Evolutionary conservation across 768 basidiomycete species (phyloP).

Genomic region (Agaricus blazei): DNA sequence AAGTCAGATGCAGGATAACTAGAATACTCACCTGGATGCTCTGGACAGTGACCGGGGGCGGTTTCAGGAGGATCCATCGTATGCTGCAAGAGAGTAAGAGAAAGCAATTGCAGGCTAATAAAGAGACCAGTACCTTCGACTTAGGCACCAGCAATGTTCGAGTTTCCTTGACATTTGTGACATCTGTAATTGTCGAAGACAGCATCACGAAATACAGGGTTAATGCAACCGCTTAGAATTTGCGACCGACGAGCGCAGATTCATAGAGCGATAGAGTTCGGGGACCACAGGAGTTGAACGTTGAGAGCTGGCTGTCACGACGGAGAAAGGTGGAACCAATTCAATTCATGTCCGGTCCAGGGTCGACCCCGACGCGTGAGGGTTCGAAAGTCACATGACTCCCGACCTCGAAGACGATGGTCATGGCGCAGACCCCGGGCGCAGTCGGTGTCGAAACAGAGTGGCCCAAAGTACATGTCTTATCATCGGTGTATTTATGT

Average conservation of each 20-base stretch:
- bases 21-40: not conserved
- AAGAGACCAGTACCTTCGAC: not conserved
- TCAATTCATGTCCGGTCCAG: not conserved
- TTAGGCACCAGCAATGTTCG: not conserved
- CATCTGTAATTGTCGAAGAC: not conserved
- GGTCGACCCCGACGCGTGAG: too few species aligned
- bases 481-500: too few species aligned
- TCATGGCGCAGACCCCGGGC: too few species aligned
- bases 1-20: not conserved
- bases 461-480: too few species aligned
- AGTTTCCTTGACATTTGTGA: slow-evolving; percentile 8
- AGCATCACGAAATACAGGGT: not conserved
- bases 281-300: not conserved
- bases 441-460: too few species aligned
- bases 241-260: not conserved
- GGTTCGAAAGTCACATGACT: too few species aligned
- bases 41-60: not conserved
- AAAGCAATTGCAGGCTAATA: not conserved
- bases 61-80: not conserved
- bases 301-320: not conserved
- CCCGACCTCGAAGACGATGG: too few species aligned
- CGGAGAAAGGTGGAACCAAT: not conserved
- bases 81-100: not conserved
- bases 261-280: not conserved
- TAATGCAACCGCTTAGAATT: not conserved